Evolutionary conservation across 345 rosid genomes (phyloP).

Genomic region (Reutealis trisperma): DNA sequence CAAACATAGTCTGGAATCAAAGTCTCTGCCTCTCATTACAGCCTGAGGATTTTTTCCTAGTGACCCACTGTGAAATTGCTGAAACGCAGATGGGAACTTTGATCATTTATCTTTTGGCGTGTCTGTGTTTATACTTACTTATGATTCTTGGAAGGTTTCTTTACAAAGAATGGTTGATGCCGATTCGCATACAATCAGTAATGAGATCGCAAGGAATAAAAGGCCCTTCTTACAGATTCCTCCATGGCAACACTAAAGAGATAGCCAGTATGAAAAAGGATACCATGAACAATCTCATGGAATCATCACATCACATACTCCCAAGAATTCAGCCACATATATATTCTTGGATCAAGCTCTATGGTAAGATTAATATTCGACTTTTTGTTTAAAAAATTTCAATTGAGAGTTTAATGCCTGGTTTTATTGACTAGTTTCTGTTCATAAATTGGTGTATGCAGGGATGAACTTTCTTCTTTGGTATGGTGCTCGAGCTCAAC

Average conservation of each 20-base stretch:
- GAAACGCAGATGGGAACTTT: slow-evolving; percentile 16
- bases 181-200: slow-evolving; percentile 13
- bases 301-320: slow-evolving; percentile 29
- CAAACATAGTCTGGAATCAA: background rate
- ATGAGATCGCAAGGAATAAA: slow-evolving; percentile 31
- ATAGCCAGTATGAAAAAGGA: background rate
- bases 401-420: background rate
- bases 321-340: slow-evolving; percentile 33
- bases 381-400: no score
- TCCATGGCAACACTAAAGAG: slow-evolving; percentile 32
- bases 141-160: slow-evolving; percentile 6
- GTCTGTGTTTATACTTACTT: slow-evolving; percentile 13
- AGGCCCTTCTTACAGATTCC: slow-evolving; percentile 33
- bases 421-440: background rate
- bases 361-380: background rate
- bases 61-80: background rate
- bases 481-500: slow-evolving; percentile 38
- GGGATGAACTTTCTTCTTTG: slow-evolving; percentile 41
- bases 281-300: slow-evolving; percentile 5
- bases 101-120: slow-evolving; percentile 10
- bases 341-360: slow-evolving; percentile 34
- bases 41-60: background rate
- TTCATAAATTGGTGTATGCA: slow-evolving; percentile 12
- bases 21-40: background rate
- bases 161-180: slow-evolving; percentile 30